Percentiles rank a stretch among this genome's conserved stretches.
Conservation (phyloP, 192 early-diverging fungal species). For the Dissophora ornata region DNA sequence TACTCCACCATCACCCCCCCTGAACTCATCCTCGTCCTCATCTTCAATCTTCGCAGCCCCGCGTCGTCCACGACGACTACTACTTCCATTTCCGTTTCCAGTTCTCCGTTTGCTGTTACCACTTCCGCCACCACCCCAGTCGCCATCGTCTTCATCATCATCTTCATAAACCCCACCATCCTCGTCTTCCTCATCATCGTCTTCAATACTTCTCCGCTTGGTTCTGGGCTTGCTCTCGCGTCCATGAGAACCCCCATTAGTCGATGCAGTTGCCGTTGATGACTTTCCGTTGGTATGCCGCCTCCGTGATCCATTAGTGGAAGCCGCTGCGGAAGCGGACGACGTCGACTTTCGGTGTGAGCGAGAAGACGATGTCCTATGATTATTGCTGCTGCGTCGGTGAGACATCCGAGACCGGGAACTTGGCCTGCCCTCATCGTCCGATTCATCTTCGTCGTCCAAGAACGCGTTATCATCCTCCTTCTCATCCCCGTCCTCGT, state of each 20-base stretch:
- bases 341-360: conserved; percentile 9
- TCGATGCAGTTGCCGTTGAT: not conserved
- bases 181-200: conserved; percentile 4
- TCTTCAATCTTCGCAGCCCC: not conserved
- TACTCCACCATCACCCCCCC: not conserved
- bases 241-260: conserved; percentile 25
- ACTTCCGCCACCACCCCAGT: too few species aligned
- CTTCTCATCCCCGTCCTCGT: conserved; percentile 45
- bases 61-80: too few species aligned
- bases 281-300: conserved; percentile 8
- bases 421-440: conserved; percentile 27
- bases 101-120: too few species aligned
- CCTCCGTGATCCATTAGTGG: conserved; percentile 17
- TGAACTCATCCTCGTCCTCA: conserved; percentile 2
- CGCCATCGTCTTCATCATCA: conserved; percentile 5
- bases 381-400: conserved; percentile 2
- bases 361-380: not conserved
- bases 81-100: too few species aligned
- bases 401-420: conserved; percentile 27
- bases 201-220: conserved; percentile 6
- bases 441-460: conserved; percentile 39
- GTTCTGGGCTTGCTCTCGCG: conserved; percentile 8
- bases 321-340: not conserved
- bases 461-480: conserved; percentile 53
- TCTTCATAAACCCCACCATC: not conserved